Conservation (phyloP, 1,284 basidiomycete species). For the Singerocomus inundabilis region DNA sequence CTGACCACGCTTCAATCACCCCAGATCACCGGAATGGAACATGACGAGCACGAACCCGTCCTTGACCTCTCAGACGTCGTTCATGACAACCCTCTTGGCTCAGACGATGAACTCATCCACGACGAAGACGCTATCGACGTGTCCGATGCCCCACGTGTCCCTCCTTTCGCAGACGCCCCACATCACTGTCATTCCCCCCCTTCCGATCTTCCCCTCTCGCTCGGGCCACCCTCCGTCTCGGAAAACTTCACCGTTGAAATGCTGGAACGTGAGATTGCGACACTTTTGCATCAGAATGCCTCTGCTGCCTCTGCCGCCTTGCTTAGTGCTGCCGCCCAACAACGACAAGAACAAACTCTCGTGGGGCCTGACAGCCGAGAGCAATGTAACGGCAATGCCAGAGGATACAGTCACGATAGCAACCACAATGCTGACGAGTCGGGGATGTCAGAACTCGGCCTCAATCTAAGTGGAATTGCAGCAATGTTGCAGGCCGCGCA, state of each 20-base stretch:
- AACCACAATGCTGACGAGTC: conserved; percentile 25
- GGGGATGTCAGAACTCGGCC: conserved; percentile 34
- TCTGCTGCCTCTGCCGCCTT: conserved; percentile 60
- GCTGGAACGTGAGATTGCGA: conserved; percentile 71
- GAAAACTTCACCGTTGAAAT: conserved; percentile 62
- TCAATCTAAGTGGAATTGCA: conserved; percentile 62
- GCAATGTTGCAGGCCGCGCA: conserved; percentile 75
- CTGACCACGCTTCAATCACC: conserved; percentile 1
- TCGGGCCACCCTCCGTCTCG: conserved; percentile 20
- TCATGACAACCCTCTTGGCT: conserved; percentile 61
- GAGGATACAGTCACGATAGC: conserved; percentile 9
- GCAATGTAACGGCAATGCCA: conserved; percentile 10
- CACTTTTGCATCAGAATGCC: conserved; percentile 66
- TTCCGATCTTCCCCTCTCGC: conserved; percentile 25
- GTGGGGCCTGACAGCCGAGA: conserved; percentile 15
- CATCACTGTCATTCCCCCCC: conserved; percentile 22
- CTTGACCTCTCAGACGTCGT: conserved; percentile 77
- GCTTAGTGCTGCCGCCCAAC: conserved; percentile 58
- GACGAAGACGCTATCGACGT: conserved; percentile 34
- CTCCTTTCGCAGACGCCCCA: conserved; percentile 29
- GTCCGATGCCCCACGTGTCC: conserved; percentile 28
- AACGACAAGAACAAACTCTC: conserved; percentile 46
- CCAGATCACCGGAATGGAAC: conserved; percentile 46
- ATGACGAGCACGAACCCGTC: conserved; percentile 59
- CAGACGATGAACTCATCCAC: conserved; percentile 36